Conservation (phyloP, 2,329 filamentous ascomycete genomes). For the Aspergillus puulaauensis region DNA sequence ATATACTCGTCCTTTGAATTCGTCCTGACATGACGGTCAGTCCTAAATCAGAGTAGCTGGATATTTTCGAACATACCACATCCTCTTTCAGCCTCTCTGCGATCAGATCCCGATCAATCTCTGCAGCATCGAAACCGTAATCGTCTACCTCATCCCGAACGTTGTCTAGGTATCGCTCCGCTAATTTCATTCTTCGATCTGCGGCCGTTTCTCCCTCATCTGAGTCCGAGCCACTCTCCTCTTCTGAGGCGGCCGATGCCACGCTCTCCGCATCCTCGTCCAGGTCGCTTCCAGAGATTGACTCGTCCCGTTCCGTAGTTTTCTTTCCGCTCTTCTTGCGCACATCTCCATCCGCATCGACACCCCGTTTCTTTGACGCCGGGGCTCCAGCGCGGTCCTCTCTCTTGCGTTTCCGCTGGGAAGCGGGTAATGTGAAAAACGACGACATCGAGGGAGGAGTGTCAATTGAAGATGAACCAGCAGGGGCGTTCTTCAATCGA, state of each 20-base stretch:
- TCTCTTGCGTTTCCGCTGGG: constrained; percentile 88
- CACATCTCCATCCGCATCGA: constrained; percentile 33
- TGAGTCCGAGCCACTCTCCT: constrained; percentile 64
- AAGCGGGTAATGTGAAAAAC: constrained; percentile 87
- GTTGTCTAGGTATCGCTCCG: constrained; percentile 90
- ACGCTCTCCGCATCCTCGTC: constrained; percentile 62
- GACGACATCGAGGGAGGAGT: constrained; percentile 69
- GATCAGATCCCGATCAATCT: constrained; percentile 89
- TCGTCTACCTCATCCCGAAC: constrained; percentile 80
- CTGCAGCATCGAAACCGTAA: constrained; percentile 85
- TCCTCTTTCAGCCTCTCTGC: constrained; percentile 89
- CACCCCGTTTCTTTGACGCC: constrained; percentile 47
- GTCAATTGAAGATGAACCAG: constrained; percentile 1
- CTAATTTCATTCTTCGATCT: constrained; percentile 80
- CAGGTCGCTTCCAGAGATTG: constrained; percentile 81
- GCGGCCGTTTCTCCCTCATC: constrained; percentile 81
- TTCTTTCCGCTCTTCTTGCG: constrained; percentile 42
- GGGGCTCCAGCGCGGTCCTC: constrained; percentile 46
- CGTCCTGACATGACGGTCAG: constrained; percentile 52
- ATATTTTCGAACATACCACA: constrained; percentile 52
- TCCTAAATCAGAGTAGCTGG: background rate
- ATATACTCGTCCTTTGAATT: constrained; percentile 87
- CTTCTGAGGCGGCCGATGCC: constrained; percentile 48
- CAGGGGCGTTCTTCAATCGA: constrained; percentile 5
- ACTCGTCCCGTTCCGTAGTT: constrained; percentile 63